Base-by-base conservation (phyloP, 352 stramenopile genomes). In the Plasmopara viticola region DNA sequence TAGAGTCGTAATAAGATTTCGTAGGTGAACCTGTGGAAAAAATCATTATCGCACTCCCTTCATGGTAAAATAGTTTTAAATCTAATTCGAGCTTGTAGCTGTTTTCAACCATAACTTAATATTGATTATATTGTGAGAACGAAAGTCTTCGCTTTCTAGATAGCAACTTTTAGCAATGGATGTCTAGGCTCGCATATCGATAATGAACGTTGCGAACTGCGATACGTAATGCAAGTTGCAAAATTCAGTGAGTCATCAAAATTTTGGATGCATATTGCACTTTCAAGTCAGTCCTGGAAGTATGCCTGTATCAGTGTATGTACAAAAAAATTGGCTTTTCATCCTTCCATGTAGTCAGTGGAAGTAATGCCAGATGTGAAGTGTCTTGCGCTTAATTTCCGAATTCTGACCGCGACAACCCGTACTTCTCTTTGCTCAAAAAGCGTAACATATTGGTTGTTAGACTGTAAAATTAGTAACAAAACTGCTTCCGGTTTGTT, bases 131-230 rank as follows among this genome's bases (percentile, higher is more conserved):
- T 39, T 61, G 45, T 56, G 39, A 42, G 47, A 60, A 61, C 48
- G 50, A 61, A 61, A 61, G 53, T 25, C 79, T 76, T 70, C 75
- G 90, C 79, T 92, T 94, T 74, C 84, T 78, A 84, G 74, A 61
- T 51, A 52, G 43, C 47, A 61, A 61, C 47, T 61, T 60, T 55
- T 45, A 55, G 45, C 44, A 81, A 86, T 85, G 74, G 49, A 53
- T 63, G 56, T 54, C 44, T 59, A 59, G 80, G 83, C 68, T 90
- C 70, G 65, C 70, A 88, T 70, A 90, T 87, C 77, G 70, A 90
- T 94, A 80, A 94, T 91, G 78, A 91, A 89, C 78, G 74, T 77
- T 90, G 83, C 78, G 61, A 90, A 90, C 86, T 90, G 77, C 74
- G 74, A 86, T 81, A 87, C 72, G 74, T 87, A 86, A 86, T 92